Percentiles rank a stretch among this genome's conserved stretches.
These are phyloP conservation scores for Protoeuglena noctilucae DNA, from an alignment of 139 green algal genomes.

Conservation along the genomic window DNA sequence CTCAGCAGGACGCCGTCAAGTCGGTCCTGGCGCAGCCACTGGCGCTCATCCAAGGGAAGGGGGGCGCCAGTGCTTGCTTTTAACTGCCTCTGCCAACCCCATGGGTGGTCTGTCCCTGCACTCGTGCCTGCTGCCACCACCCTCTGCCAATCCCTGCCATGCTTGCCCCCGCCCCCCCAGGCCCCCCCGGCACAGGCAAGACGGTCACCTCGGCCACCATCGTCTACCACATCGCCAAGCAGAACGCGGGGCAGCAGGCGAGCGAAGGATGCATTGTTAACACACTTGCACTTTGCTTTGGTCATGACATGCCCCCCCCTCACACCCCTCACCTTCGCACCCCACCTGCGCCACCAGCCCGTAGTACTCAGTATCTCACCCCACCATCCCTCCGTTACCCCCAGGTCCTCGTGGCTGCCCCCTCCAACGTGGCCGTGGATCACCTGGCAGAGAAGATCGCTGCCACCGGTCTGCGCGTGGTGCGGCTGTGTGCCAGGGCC, in stretches of 20 bases:
- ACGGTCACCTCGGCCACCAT: conserved; percentile 91
- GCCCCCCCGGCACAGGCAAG: conserved; percentile 92
- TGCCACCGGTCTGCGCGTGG: conserved; percentile 72
- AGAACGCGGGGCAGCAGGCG: conserved; percentile 40
- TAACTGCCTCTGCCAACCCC: not conserved
- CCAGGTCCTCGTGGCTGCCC: conserved; percentile 81
- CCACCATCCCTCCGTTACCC: not conserved
- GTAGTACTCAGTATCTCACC: no score
- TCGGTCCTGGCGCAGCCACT: conserved; percentile 34
- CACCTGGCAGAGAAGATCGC: conserved; percentile 88
- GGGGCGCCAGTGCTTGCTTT: no score
- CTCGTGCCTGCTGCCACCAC: conserved; percentile 19
- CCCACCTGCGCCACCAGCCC: no score
- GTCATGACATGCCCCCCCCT: no score
- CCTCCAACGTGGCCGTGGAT: conserved; percentile 94
- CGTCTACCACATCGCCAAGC: conserved; percentile 78
- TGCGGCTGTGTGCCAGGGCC: conserved; percentile 75
- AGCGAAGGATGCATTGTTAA: not conserved
- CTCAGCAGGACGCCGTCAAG: conserved; percentile 45
- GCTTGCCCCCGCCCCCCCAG: no score
- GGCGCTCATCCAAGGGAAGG: conserved; percentile 60
- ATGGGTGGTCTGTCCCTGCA: not conserved
- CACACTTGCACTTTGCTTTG: no score
- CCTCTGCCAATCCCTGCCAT: no score
- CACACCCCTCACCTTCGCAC: not conserved